Evolutionary conservation across 805 yeast genomes (phyloP).

Genomic region (Torulaspora delbrueckii): DNA sequence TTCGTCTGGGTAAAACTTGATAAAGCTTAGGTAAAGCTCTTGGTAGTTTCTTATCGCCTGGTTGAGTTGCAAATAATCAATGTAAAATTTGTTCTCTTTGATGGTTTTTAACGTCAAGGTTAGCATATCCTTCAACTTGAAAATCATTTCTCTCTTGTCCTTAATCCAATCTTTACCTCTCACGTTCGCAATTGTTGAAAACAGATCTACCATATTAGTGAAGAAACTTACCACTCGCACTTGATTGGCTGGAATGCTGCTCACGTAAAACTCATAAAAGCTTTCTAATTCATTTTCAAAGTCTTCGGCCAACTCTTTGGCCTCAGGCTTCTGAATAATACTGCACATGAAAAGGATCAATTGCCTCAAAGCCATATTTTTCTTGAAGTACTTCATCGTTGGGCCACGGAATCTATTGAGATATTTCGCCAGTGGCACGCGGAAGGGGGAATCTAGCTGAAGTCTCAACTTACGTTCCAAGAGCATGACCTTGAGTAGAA

Average conservation of each 20-base stretch:
- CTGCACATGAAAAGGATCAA: slow-evolving; percentile 42
- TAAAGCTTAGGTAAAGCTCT: slow-evolving; percentile 38
- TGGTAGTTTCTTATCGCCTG: slow-evolving; percentile 67
- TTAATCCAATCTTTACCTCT: slow-evolving; percentile 57
- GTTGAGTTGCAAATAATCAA: slow-evolving; percentile 59
- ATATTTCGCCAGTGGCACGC: slow-evolving; percentile 84
- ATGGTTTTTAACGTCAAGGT: slow-evolving; percentile 24
- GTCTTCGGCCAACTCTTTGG: slow-evolving; percentile 47
- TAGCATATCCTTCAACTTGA: slow-evolving; percentile 30
- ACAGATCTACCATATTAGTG: slow-evolving; percentile 67
- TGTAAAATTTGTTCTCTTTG: slow-evolving; percentile 26
- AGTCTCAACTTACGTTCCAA: slow-evolving; percentile 82
- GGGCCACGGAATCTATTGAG: slow-evolving; percentile 77
- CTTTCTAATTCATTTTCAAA: slow-evolving; percentile 49
- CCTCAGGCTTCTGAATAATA: slow-evolving; percentile 31
- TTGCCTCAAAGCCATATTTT: slow-evolving; percentile 58
- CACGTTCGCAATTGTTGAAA: slow-evolving; percentile 46
- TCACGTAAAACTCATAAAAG: slow-evolving; percentile 44
- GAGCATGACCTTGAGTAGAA: slow-evolving; percentile 67
- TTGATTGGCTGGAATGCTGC: slow-evolving; percentile 40
- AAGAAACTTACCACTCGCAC: slow-evolving; percentile 41
- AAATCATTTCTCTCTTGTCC: slow-evolving; percentile 37
- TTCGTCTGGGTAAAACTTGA: slow-evolving; percentile 36
- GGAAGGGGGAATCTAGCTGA: slow-evolving; percentile 80
- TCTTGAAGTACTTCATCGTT: slow-evolving; percentile 62